phyloP scores from a whole-genome alignment of 163 green algal species.

The Chlamydomonas reinhardtii region DNA sequence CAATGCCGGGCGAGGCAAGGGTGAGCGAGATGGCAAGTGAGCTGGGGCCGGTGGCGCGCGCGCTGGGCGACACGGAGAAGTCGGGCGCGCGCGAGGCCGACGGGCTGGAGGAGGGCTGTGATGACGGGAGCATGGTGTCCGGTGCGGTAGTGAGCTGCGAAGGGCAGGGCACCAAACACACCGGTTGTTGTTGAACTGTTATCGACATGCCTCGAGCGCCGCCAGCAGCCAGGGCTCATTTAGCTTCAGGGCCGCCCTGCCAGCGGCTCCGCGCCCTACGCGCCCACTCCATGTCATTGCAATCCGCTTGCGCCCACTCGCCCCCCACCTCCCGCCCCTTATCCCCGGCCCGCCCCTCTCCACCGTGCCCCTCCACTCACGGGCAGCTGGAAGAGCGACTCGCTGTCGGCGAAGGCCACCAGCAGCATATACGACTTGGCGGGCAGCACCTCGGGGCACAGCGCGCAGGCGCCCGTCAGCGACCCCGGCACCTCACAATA shows the following conservation, averaged over 20 bases:
- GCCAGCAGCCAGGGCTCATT: no score
- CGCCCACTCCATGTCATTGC: no score
- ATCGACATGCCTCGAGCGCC: no score
- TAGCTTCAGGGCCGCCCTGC: no score
- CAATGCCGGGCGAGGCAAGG: not conserved
- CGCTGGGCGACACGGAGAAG: not conserved
- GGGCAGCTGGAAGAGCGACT: slow-evolving; percentile 7
- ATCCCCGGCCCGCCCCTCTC: no score
- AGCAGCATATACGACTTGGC: not conserved
- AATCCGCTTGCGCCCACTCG: no score
- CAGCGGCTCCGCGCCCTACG: no score
- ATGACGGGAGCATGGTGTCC: not conserved
- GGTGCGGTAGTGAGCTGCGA: not conserved
- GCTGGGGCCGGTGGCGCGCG: not conserved
- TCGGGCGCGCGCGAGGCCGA: not conserved
- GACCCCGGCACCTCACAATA: slow-evolving; percentile 11
- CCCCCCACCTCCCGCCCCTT: no score
- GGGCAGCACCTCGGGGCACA: slow-evolving; percentile 34
- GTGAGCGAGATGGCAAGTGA: slow-evolving; percentile 18
- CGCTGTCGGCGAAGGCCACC: slow-evolving; percentile 6
- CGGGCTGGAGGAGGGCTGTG: no score
- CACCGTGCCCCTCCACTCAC: not conserved
- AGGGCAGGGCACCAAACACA: no score
- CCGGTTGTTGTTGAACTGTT: no score
- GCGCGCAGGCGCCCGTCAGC: slow-evolving; percentile 16